Conservation (phyloP, 106 monocot species). For the Narthecium ossifragum region DNA sequence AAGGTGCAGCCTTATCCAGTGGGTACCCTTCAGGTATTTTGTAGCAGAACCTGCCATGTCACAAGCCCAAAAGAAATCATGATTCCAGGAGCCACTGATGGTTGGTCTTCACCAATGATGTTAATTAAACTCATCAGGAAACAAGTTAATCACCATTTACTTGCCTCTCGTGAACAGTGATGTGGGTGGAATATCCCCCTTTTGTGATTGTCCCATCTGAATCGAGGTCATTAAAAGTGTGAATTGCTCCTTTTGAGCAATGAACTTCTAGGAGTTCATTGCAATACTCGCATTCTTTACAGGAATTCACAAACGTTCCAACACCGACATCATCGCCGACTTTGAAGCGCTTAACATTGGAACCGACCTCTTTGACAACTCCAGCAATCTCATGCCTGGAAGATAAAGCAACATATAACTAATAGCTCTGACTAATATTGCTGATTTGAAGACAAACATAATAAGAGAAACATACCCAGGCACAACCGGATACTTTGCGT, state of each 20-base stretch:
- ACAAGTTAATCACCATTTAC: no score
- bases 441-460: no score
- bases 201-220: conserved; percentile 74
- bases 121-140: no score
- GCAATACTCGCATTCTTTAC: conserved; percentile 70
- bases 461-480: conserved; percentile 25
- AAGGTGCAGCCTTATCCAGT: conserved; percentile 61
- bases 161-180: conserved; percentile 80
- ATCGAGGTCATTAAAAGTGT: conserved; percentile 61
- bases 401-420: neutral
- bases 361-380: conserved; percentile 31
- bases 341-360: conserved; percentile 52
- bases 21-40: conserved; percentile 76
- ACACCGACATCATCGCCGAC: conserved; percentile 76
- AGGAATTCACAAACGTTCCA: conserved; percentile 77
- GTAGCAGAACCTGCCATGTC: conserved; percentile 81
- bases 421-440: no score
- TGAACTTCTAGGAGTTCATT: conserved; percentile 41
- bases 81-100: no score
- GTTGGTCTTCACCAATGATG: no score
- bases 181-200: conserved; percentile 85
- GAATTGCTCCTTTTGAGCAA: conserved; percentile 26
- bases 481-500: conserved; percentile 25
- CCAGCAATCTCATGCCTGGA: conserved; percentile 70
- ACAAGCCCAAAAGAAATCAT: no score